Evolutionary conservation across 768 basidiomycete genomes (phyloP), one percentile per base, ranked within the genome.

Genomic region (Termitomyces sp.): DNA sequence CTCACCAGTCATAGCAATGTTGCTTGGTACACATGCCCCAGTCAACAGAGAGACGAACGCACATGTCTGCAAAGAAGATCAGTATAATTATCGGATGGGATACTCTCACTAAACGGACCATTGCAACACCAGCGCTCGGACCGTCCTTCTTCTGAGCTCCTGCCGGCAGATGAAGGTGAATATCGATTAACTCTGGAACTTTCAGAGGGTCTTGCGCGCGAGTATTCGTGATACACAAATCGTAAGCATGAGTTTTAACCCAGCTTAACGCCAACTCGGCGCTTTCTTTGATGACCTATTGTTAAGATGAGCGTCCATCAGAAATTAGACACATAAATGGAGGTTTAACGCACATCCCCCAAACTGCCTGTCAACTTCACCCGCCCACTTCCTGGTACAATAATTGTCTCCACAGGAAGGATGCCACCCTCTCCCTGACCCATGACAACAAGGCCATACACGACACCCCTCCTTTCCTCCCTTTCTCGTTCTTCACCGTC

Each of bases 111-210:
- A 16, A 46, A 66, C 76, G 57, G 59, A 92, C 90, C 84, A 95
- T 93, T 0, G 91, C 90, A 24, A 95, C 79, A 2, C 94, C 94
- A 0, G 93, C 94, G 65, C 89, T 92, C 0, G 94, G 93, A 0
- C 94, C 94, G 65, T 96, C 94, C 74, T 96, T 97, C 80, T 87
- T 92, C 70, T 94, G 89, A 2, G 92, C 90, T 0, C 94, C 95
- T 1, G 90, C 81, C 0, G 94, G 95, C 9, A 96, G 75, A 67
- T 97, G 94, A 16, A 94, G 73, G 64, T 98, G 94, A 10, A 98
- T 74, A 66, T 98, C 93, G 46, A 94, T 81, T 22, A 77, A 71
- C 52, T 88, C 81, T 0, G 85, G 86, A 8, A 84, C 77, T 65
- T 88, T 87, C 61, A 96, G 73, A 16, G 90, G 87, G 64, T 93